These are phyloP conservation scores for Nakazawaea ambrosiae DNA, from an alignment of 805 yeast species.

Conservation along the genomic window DNA sequence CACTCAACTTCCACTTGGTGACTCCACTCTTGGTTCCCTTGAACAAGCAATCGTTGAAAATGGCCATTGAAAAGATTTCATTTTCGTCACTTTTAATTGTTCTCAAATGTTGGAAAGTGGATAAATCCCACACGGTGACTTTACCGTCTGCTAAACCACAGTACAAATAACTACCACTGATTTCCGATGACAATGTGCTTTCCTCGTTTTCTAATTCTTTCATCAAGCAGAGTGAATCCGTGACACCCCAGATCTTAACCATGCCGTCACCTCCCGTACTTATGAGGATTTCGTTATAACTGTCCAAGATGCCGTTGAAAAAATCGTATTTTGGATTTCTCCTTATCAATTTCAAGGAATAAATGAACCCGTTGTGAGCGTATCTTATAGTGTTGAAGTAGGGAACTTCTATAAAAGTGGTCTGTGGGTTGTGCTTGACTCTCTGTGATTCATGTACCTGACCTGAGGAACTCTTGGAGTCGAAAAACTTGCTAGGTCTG, in stretches of 20 bases:
- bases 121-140: constrained; percentile 81
- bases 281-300: constrained; percentile 34
- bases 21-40: constrained; percentile 51
- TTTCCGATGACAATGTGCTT: constrained; percentile 63
- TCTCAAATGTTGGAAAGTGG: constrained; percentile 63
- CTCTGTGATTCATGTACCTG: constrained; percentile 13
- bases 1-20: constrained; percentile 43
- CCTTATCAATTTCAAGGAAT: constrained; percentile 45
- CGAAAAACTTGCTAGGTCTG: constrained; percentile 80
- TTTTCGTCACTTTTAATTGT: constrained; percentile 33
- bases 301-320: constrained; percentile 17
- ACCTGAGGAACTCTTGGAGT: constrained; percentile 83
- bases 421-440: not conserved
- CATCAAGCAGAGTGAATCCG: constrained; percentile 18
- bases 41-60: constrained; percentile 50
- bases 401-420: constrained; percentile 60
- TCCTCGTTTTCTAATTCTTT: constrained; percentile 54
- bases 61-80: constrained; percentile 56
- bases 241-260: constrained; percentile 67
- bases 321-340: constrained; percentile 15
- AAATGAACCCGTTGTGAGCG: constrained; percentile 90
- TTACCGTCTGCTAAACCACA: constrained; percentile 75
- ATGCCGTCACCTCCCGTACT: constrained; percentile 91
- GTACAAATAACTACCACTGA: constrained; percentile 62
- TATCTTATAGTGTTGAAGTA: constrained; percentile 59